Conservation (phyloP, 2,329 filamentous ascomycete genomes). For the Knufia petricola region DNA sequence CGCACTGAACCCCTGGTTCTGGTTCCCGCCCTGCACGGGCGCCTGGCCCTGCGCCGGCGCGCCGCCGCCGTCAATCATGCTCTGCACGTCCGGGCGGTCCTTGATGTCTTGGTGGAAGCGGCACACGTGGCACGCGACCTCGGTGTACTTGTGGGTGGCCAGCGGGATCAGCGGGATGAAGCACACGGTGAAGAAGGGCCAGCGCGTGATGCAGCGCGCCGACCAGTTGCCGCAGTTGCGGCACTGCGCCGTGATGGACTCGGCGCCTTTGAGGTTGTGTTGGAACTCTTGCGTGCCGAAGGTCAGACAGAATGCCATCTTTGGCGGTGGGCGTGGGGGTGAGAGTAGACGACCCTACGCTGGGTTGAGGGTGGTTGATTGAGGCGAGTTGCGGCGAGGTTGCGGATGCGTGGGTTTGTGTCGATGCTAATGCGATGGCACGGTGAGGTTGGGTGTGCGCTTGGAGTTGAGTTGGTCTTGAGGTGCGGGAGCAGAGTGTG, state of each 20-base stretch:
- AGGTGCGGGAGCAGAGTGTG: no score
- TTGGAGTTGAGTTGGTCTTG: no score
- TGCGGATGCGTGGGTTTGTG: no score
- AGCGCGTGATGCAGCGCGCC: slow-evolving; percentile 35
- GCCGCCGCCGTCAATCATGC: slow-evolving; percentile 16
- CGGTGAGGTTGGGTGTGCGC: no score
- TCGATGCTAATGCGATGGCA: no score
- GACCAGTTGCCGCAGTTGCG: slow-evolving; percentile 40
- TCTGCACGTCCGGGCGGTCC: slow-evolving; percentile 21
- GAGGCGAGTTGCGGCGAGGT: background rate
- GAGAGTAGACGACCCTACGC: background rate
- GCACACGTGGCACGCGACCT: slow-evolving; percentile 22
- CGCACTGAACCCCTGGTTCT: background rate
- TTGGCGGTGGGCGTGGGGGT: background rate
- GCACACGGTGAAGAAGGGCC: slow-evolving; percentile 40
- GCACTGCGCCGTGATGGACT: slow-evolving; percentile 37
- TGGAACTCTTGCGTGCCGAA: slow-evolving; percentile 29
- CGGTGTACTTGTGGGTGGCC: slow-evolving; percentile 25
- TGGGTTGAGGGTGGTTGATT: background rate
- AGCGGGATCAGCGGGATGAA: slow-evolving; percentile 31
- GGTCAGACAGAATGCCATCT: slow-evolving; percentile 9
- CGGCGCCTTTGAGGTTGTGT: slow-evolving; percentile 36
- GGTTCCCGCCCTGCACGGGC: slow-evolving; percentile 1
- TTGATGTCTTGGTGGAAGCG: slow-evolving; percentile 21
- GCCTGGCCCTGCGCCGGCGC: slow-evolving; percentile 9